Conservation (phyloP, 768 basidiomycete species). For the Cystofilobasidium capitatum region DNA sequence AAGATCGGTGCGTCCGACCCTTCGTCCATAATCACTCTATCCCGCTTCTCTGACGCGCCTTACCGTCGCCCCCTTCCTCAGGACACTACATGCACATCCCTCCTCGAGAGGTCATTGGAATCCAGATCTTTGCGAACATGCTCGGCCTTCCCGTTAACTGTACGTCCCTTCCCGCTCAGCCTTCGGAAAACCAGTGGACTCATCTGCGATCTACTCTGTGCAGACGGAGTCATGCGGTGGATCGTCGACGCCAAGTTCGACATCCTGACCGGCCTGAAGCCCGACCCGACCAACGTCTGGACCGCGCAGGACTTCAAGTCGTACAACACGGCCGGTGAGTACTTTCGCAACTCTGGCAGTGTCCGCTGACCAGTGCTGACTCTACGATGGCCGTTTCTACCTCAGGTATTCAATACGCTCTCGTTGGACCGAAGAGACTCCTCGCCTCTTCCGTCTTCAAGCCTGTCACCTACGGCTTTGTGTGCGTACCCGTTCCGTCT, state of each 20-base stretch:
- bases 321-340: neutral
- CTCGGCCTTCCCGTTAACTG: constrained; percentile 4
- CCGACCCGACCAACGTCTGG: constrained; percentile 3
- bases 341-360: neutral
- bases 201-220: neutral
- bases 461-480: constrained; percentile 4
- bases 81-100: constrained; percentile 2
- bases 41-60: neutral
- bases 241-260: neutral
- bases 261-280: neutral
- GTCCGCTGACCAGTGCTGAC: neutral
- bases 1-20: neutral
- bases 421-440: constrained; percentile 12
- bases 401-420: constrained; percentile 11
- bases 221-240: constrained; percentile 1
- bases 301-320: neutral
- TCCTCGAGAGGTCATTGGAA: neutral
- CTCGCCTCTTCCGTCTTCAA: neutral
- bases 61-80: neutral
- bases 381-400: too few relatives aligned
- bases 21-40: neutral
- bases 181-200: neutral
- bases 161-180: neutral
- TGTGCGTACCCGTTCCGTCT: neutral
- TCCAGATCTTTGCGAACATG: constrained; percentile 8